These are phyloP conservation scores for Moniliophthora roreri DNA, from an alignment of 1,284 basidiomycete genomes.

Conservation along the genomic window DNA sequence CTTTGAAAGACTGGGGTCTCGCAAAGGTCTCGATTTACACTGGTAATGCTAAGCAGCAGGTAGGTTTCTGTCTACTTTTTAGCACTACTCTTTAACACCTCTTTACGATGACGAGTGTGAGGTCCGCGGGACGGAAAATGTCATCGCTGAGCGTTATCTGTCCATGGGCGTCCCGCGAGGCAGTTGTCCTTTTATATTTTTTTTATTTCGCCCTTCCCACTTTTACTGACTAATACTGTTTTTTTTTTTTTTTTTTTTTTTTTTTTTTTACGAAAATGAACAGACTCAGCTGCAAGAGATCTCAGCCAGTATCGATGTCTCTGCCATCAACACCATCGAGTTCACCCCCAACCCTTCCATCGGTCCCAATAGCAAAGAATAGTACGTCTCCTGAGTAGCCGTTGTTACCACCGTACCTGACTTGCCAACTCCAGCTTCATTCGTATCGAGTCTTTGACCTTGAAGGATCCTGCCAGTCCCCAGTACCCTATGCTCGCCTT, in stretches of 20 bases:
- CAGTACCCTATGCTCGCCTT: conserved; percentile 69
- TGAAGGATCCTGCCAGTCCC: conserved; percentile 51
- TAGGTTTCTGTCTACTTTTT: conserved; percentile 24
- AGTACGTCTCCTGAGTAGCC: conserved; percentile 45
- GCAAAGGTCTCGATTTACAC: conserved; percentile 69
- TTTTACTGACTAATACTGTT: neutral
- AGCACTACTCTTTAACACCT: neutral
- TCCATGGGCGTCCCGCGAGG: neutral
- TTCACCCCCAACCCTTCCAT: conserved; percentile 63
- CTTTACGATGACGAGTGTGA: neutral
- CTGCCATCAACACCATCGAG: conserved; percentile 44
- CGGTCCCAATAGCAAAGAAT: conserved; percentile 59
- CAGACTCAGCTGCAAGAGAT: conserved; percentile 72
- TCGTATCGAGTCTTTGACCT: conserved; percentile 60
- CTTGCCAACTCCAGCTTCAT: conserved; percentile 56
- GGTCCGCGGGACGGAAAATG: neutral
- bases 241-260: neutral
- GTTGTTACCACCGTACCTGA: neutral
- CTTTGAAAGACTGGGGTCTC: conserved; percentile 58
- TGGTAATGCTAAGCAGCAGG: conserved; percentile 64
- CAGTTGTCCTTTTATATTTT: neutral
- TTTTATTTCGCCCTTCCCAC: neutral
- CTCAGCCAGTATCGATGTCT: conserved; percentile 58
- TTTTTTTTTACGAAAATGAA: no score
- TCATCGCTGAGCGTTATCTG: neutral